Base-by-base conservation (phyloP, 495 filamentous ascomycete genomes). In the Daldinia childiae region DNA sequence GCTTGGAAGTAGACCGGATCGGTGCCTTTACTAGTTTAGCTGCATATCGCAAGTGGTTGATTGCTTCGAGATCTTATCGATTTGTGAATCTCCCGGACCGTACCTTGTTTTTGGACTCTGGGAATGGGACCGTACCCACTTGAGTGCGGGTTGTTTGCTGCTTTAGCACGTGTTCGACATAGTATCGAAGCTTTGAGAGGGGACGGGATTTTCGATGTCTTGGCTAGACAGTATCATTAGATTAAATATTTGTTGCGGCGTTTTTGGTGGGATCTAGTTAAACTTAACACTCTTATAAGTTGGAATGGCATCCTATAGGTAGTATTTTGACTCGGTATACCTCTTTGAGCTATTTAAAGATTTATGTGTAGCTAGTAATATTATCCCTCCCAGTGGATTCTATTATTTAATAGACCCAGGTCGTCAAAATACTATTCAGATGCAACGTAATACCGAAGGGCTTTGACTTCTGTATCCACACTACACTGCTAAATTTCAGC, bases 1-100 rank as follows among this genome's bases (percentile, higher is more conserved):
- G 27, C 36, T 30, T 43, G 41, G 27, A 36, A n/a, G 21, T 19
- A 21, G 62, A 24, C 45, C 11, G 56, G 39, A 21, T 43, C 38
- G 19, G 43, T 41, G 34, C 14, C 19, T 24, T 17, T 52, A 34
- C 62, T 65, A 65, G 27, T 71, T 17, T 55, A 57, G 57, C n/a
- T 15, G 27, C 57, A 29, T 29, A 34, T 58, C 54, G 54, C 39
- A 57, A 45, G 9, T 27, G 55, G 43, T 7, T 56, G 45, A 30
- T 60, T 61, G 61, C 55, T 34, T 48, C 24, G 14, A 55, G 52
- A 43, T 61, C 43, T 59, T 59, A 52, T 38, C 30, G 38, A 34
- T 45, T 50, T 19, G 34, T 41, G 5, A 61, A 43, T 45, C 34
- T 57, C 30, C 26, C 66, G 66, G 66, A 62, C 39, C 66, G 66